phyloP scores from a whole-genome alignment of 305 asterid species.

The Fraxinus ornus region DNA sequence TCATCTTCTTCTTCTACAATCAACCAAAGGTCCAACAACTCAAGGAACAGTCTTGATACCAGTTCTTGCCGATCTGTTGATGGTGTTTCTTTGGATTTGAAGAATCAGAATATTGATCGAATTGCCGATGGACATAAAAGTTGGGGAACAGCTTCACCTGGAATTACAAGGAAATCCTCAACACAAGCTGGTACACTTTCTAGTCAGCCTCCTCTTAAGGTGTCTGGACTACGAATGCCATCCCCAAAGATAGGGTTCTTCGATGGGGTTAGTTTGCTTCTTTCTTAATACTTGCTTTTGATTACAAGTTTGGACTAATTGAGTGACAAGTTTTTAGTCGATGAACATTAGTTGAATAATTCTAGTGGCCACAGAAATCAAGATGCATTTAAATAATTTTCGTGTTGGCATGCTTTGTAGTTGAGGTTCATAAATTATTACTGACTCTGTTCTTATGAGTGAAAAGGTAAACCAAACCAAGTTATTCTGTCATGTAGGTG shows the following conservation, averaged over 20 bases:
- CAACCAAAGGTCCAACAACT: constrained; percentile 46
- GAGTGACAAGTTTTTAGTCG: neutral
- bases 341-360: neutral
- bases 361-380: neutral
- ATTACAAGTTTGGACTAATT: neutral
- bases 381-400: neutral
- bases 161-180: constrained; percentile 38
- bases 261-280: constrained; percentile 75
- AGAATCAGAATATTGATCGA: constrained; percentile 33
- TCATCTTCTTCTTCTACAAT: constrained; percentile 55
- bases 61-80: constrained; percentile 60
- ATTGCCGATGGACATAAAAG: constrained; percentile 33
- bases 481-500: constrained; percentile 43
- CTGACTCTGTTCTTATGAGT: neutral
- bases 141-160: constrained; percentile 30
- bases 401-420: constrained; percentile 9
- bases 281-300: neutral
- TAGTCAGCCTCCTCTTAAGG: constrained; percentile 49
- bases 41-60: constrained; percentile 62
- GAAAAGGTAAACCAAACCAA: neutral
- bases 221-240: constrained; percentile 89
- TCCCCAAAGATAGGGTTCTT: constrained; percentile 90
- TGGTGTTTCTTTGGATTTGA: constrained; percentile 36
- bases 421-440: neutral
- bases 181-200: constrained; percentile 32